Base-by-base conservation (phyloP, 768 basidiomycete species). In the Macrocybe gigantea region DNA sequence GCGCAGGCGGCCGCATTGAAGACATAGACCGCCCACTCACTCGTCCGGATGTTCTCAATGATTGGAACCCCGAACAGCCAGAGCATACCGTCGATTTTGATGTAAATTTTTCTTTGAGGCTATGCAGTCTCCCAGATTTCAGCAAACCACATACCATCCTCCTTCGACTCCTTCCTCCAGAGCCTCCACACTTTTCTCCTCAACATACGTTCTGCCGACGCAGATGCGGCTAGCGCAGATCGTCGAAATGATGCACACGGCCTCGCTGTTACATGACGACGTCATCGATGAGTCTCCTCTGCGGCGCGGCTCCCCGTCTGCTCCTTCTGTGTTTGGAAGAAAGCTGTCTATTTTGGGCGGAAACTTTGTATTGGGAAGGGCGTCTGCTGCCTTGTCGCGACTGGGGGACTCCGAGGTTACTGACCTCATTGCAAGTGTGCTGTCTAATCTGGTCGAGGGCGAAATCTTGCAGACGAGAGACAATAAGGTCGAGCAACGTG, bases 171-270 rank as follows among this genome's bases (percentile, higher is more conserved):
- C 57, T 12, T 30, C 56, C 13, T 37, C 57, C 42, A 45, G 50
- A 33, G 34, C 56, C 22, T 62, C 45, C 14, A 57, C 45, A 13
- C 58, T 57, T 12, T 56, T 43, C 42, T 51, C 56, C 6, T 49
- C 61, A 35, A 47, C 60, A 52, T 50, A 55, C 52, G 66, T 88
- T 36, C 78, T 97, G 4, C 92, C 94, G 5, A 88, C 93, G 1
- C 93, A 96, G 62, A 65, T 75, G 11, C 82, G 93, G n/a, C 80
- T 97, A 30, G 94, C 93, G 0, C 89, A 93, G 56, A 93, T 97
- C 33, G 85, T 92, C 38, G 93, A 97, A 62, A 92, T 96, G 89
- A 88, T 97, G 52, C 94, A 97, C 57, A 92, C 94, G 30, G 94
- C 93, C 2, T 93, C 91, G 5, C 75, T 96, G n/a, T 66, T 97